Conservation (phyloP, 2,329 filamentous ascomycete species). For the Exophiala xenobiotica region DNA sequence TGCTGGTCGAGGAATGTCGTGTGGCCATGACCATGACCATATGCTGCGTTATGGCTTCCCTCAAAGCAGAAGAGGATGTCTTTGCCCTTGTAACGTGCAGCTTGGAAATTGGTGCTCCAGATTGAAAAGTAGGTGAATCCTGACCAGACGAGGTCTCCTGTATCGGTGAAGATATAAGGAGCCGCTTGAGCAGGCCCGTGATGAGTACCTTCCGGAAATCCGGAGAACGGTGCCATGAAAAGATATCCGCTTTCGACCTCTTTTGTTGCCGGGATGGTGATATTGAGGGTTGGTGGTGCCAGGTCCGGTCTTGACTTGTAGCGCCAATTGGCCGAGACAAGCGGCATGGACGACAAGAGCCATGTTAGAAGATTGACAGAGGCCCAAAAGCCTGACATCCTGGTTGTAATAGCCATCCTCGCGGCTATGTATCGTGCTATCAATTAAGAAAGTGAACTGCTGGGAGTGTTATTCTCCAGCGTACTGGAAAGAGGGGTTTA, state of each 20-base stretch:
- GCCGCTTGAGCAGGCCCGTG: slow-evolving; percentile 14
- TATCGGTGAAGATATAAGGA: slow-evolving; percentile 21
- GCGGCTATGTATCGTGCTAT: no score
- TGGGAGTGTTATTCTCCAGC: no score
- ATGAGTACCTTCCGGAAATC: slow-evolving; percentile 16
- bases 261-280: slow-evolving; percentile 27
- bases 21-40: slow-evolving; percentile 53
- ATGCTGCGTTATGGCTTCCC: slow-evolving; percentile 16
- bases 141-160: slow-evolving; percentile 19
- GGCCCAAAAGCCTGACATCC: not conserved
- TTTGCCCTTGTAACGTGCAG: slow-evolving; percentile 10
- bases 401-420: not conserved
- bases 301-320: slow-evolving; percentile 51
- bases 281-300: slow-evolving; percentile 47
- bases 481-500: no score
- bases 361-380: slow-evolving; percentile 2
- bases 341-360: slow-evolving; percentile 22
- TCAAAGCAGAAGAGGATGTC: slow-evolving; percentile 21
- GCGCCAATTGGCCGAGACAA: slow-evolving; percentile 44
- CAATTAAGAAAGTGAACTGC: no score
- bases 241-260: slow-evolving; percentile 40
- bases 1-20: slow-evolving; percentile 54
- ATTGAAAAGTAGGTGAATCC: slow-evolving; percentile 22
- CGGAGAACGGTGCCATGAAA: slow-evolving; percentile 38
- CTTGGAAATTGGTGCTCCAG: slow-evolving; percentile 18